These are phyloP conservation scores for Linum usitatissimum DNA, from an alignment of 345 rosid species.

Conservation along the genomic window DNA sequence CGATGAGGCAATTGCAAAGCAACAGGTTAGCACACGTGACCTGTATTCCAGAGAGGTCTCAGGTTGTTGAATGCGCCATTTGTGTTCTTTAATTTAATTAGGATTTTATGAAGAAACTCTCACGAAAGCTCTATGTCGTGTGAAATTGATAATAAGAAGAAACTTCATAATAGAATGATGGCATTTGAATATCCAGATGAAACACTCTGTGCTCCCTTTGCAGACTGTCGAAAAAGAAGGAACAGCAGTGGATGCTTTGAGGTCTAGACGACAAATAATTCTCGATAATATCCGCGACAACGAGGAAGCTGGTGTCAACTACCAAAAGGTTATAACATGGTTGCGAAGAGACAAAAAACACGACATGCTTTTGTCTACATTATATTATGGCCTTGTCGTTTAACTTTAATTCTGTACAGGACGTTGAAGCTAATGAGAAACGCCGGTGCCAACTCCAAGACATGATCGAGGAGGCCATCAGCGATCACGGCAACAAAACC, in stretches of 20 bases:
- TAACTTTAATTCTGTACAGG: constrained; percentile 34
- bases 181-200: neutral
- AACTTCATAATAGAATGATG: neutral
- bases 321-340: constrained; percentile 49
- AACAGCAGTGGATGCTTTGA: constrained; percentile 44
- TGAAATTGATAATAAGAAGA: neutral
- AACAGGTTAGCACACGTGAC: constrained; percentile 47
- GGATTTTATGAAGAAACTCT: too few relatives aligned
- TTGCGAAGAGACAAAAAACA: constrained; percentile 1
- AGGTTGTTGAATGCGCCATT: too few relatives aligned
- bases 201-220: neutral
- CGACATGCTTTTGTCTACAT: constrained; percentile 5
- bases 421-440: constrained; percentile 74
- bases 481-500: constrained; percentile 66
- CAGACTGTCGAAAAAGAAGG: constrained; percentile 60
- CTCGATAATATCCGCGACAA: constrained; percentile 96
- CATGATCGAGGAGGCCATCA: constrained; percentile 81
- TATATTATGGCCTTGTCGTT: constrained; percentile 8
- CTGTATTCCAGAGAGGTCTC: neutral
- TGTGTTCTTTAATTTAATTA: too few relatives aligned
- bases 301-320: constrained; percentile 78
- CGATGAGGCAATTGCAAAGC: constrained; percentile 72
- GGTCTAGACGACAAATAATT: constrained; percentile 73
- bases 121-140: neutral
- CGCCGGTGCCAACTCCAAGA: constrained; percentile 66